Evolutionary conservation across 2,329 filamentous ascomycete genomes (phyloP).

Genomic region (Penicillium brasilianum): DNA sequence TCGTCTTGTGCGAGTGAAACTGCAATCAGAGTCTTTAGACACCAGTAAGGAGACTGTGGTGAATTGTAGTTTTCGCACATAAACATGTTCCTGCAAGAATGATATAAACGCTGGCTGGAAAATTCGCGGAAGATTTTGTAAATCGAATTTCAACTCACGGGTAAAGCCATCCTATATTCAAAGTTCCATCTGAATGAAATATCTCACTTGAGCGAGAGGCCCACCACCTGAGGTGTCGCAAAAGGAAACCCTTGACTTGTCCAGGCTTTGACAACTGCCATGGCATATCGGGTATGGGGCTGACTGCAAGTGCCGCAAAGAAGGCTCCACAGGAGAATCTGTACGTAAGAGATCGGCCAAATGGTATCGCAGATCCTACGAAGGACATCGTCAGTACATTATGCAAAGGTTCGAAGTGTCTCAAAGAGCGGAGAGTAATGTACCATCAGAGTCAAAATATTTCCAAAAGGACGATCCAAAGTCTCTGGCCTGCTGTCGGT

Average conservation of each 20-base stretch:
- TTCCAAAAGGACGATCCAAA: slow-evolving; percentile 54
- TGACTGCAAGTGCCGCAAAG: slow-evolving; percentile 54
- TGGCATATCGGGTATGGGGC: slow-evolving; percentile 46
- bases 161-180: slow-evolving; percentile 55
- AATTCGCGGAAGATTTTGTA: too few species aligned
- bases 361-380: slow-evolving; percentile 57
- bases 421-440: neutral
- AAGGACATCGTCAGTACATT: neutral
- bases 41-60: slow-evolving; percentile 62
- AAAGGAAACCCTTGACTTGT: slow-evolving; percentile 54
- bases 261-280: slow-evolving; percentile 47
- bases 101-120: neutral
- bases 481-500: slow-evolving; percentile 46
- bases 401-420: neutral
- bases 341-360: slow-evolving; percentile 58
- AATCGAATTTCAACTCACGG: slow-evolving; percentile 23
- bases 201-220: slow-evolving; percentile 46
- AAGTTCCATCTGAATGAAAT: slow-evolving; percentile 56
- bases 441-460: slow-evolving; percentile 56
- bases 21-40: slow-evolving; percentile 56
- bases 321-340: slow-evolving; percentile 58
- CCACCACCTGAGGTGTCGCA: slow-evolving; percentile 60
- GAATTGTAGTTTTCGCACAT: slow-evolving; percentile 64
- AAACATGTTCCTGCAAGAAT: slow-evolving; percentile 53
- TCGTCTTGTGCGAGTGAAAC: slow-evolving; percentile 45